Evolutionary conservation across 768 basidiomycete genomes (phyloP).

Genomic region (Lanmaoa pseudosensibilis): DNA sequence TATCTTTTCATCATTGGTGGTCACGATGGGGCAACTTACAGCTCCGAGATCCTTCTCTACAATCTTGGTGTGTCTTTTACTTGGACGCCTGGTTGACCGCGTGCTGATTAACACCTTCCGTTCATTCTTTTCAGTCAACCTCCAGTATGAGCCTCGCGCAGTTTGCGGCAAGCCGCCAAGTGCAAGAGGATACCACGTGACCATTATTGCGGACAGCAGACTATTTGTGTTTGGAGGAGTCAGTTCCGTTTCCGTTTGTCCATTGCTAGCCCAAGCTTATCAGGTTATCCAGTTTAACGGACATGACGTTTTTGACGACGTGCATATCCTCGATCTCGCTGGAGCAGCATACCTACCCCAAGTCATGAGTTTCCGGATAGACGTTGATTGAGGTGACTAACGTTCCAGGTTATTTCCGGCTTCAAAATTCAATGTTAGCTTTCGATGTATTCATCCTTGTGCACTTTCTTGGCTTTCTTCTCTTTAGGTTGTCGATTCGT

Average conservation of each 20-base stretch:
- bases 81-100: neutral
- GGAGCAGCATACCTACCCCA: constrained; percentile 89
- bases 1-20: constrained; percentile 90
- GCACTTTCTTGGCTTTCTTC: neutral
- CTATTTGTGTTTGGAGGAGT: constrained; percentile 83
- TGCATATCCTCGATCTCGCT: constrained; percentile 81
- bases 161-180: constrained; percentile 68
- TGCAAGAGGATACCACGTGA: constrained; percentile 81
- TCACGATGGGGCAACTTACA: constrained; percentile 78
- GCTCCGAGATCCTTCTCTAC: constrained; percentile 73
- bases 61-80: constrained; percentile 70
- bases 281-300: constrained; percentile 61
- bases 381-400: constrained; percentile 31
- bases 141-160: constrained; percentile 77
- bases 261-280: neutral
- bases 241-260: constrained; percentile 9
- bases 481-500: neutral
- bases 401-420: neutral
- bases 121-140: constrained; percentile 54
- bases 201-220: constrained; percentile 79
- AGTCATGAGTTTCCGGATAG: constrained; percentile 74
- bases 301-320: constrained; percentile 78
- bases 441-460: neutral
- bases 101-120: neutral
- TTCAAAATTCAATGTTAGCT: neutral